phyloP scores from a whole-genome alignment of 1,284 basidiomycete genomes.

The Waitea zeae region DNA sequence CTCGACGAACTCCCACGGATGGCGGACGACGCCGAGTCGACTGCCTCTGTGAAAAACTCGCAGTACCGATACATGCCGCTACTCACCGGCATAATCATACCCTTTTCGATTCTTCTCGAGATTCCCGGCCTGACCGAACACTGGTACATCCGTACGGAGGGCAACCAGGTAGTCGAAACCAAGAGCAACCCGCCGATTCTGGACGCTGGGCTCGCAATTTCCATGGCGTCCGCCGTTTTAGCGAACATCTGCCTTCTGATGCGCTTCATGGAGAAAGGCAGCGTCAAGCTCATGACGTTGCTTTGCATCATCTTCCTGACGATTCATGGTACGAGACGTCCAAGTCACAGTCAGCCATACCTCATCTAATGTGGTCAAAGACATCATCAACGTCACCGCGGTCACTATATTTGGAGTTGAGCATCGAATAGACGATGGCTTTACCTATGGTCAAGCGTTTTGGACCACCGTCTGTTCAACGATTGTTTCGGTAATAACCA shows the following conservation, averaged over 20 bases:
- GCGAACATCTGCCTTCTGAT: slow-evolving; percentile 55
- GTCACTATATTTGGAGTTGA: slow-evolving; percentile 49
- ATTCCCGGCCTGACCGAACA: slow-evolving; percentile 57
- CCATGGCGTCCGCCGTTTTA: slow-evolving; percentile 48
- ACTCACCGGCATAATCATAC: slow-evolving; percentile 51
- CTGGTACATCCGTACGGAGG: slow-evolving; percentile 49
- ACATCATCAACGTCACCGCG: slow-evolving; percentile 50
- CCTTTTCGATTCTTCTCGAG: slow-evolving; percentile 66
- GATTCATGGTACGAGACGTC: slow-evolving; percentile 41
- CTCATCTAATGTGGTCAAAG: slow-evolving; percentile 18
- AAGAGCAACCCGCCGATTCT: slow-evolving; percentile 40
- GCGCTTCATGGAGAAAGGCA: slow-evolving; percentile 52
- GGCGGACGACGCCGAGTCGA: no score
- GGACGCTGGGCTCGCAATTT: slow-evolving; percentile 44
- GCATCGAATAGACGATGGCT: slow-evolving; percentile 50
- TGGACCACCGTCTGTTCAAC: slow-evolving; percentile 76
- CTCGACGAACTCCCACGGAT: no score
- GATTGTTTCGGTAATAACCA: slow-evolving; percentile 46
- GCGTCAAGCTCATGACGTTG: slow-evolving; percentile 42
- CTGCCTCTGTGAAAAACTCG: no score
- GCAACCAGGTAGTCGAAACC: slow-evolving; percentile 25
- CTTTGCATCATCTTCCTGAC: slow-evolving; percentile 45
- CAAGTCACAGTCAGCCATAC: not conserved
- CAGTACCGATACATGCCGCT: slow-evolving; percentile 46
- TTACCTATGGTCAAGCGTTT: slow-evolving; percentile 57